A percentile compares a stretch with the other conserved stretches of the same genome.
These are phyloP conservation scores for Boechera divaricarpa DNA, from an alignment of 345 rosid genomes.

Conservation along the genomic window DNA sequence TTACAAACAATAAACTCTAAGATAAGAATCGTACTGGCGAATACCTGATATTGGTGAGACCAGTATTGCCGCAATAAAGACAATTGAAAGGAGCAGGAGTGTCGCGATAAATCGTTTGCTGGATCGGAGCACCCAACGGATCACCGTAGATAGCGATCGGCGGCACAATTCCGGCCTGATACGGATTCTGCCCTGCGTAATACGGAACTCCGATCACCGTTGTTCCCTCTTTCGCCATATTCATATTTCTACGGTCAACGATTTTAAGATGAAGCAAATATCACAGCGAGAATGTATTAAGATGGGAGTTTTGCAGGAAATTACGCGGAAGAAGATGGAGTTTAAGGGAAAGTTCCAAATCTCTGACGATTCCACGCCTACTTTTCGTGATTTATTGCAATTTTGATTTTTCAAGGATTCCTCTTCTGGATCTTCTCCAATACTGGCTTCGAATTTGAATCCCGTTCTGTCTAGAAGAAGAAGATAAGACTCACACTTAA, in stretches of 20 bases:
- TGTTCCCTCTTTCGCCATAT: conserved; percentile 59
- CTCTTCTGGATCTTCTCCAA: conserved; percentile 11
- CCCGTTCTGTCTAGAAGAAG: neutral
- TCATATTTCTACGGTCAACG: conserved; percentile 21
- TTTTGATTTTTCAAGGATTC: neutral
- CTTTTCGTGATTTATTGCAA: neutral
- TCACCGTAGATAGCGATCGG: conserved; percentile 75
- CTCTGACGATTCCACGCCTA: conserved; percentile 10
- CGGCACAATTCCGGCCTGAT: conserved; percentile 75
- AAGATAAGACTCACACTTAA: neutral
- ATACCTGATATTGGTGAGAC: conserved; percentile 78
- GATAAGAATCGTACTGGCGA: neutral
- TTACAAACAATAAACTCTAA: neutral
- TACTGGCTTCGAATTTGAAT: neutral
- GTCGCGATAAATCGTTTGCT: conserved; percentile 84
- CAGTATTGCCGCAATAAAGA: conserved; percentile 70
- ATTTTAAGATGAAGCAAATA: neutral
- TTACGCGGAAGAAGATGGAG: conserved; percentile 16
- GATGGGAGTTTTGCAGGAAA: conserved; percentile 5
- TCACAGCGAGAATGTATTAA: neutral
- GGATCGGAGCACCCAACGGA: conserved; percentile 80
- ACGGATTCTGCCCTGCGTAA: conserved; percentile 64
- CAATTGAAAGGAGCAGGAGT: conserved; percentile 97
- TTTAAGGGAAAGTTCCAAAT: conserved; percentile 19
- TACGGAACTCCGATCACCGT: conserved; percentile 79